Evolutionary conservation across 2,329 filamentous ascomycete species (phyloP).

Genomic region (Aspergillus pseudoglaucus): DNA sequence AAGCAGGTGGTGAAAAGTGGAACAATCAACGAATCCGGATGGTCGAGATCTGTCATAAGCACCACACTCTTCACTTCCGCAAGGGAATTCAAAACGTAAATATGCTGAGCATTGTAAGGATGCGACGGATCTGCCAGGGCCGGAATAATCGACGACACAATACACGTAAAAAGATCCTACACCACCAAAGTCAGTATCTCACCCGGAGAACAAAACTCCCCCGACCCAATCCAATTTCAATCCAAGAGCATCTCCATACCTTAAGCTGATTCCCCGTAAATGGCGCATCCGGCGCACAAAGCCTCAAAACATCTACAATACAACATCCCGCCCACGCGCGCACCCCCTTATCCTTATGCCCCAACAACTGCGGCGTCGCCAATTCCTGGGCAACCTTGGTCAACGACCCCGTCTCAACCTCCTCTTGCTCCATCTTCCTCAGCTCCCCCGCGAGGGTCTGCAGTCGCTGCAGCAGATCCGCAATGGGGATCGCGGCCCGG

Average conservation of each 20-base stretch:
- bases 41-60: slow-evolving; percentile 79
- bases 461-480: slow-evolving; percentile 73
- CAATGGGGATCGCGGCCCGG: slow-evolving; percentile 70
- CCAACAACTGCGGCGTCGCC: slow-evolving; percentile 70
- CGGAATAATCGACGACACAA: slow-evolving; percentile 76
- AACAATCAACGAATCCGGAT: slow-evolving; percentile 69
- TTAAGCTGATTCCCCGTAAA: slow-evolving; percentile 87
- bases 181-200: slow-evolving; percentile 8
- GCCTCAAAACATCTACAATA: slow-evolving; percentile 82
- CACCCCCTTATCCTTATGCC: slow-evolving; percentile 90
- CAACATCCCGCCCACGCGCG: slow-evolving; percentile 83
- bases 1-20: slow-evolving; percentile 84
- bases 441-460: slow-evolving; percentile 78
- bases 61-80: slow-evolving; percentile 92
- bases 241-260: slow-evolving; percentile 45
- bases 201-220: no score
- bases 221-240: neutral
- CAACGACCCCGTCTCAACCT: slow-evolving; percentile 75
- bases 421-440: slow-evolving; percentile 78
- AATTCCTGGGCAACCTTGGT: slow-evolving; percentile 78
- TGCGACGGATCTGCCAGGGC: slow-evolving; percentile 79
- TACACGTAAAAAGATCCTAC: slow-evolving; percentile 87
- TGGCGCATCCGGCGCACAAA: slow-evolving; percentile 91
- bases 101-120: slow-evolving; percentile 87
- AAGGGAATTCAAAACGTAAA: slow-evolving; percentile 82